These are phyloP conservation scores for Dimargaris cristalligena DNA, from an alignment of 192 early-diverging fungal genomes.

Conservation along the genomic window DNA sequence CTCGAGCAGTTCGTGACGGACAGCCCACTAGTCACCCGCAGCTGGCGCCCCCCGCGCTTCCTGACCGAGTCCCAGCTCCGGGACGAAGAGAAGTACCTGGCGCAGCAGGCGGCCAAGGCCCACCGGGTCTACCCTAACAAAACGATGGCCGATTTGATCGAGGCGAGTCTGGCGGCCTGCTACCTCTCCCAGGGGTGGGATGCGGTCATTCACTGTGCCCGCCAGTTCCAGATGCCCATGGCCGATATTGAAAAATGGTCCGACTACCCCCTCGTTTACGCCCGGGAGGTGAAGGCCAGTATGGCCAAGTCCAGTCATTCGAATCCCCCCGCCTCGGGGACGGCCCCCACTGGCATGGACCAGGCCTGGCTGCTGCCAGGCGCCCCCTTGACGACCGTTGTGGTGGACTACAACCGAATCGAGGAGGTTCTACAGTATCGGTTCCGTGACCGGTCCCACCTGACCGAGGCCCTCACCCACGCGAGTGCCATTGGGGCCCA, in stretches of 20 bases:
- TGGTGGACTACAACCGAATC: conserved; percentile 17
- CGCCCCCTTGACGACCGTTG: neutral
- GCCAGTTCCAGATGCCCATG: conserved; percentile 18
- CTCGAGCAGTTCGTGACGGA: conserved; percentile 44
- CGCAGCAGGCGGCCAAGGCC: conserved; percentile 16
- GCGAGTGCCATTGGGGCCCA: conserved; percentile 28
- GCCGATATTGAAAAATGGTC: conserved; percentile 32
- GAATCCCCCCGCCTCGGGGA: neutral
- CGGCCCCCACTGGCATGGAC: neutral
- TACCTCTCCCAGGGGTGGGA: conserved; percentile 9
- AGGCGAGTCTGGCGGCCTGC: conserved; percentile 14
- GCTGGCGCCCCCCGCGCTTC: conserved; percentile 32
- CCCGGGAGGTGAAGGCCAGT: neutral
- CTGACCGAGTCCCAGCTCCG: conserved; percentile 15
- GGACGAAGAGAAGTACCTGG: conserved; percentile 18
- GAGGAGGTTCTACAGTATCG: conserved; percentile 35
- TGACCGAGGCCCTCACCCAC: conserved; percentile 76
- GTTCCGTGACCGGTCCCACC: conserved; percentile 46
- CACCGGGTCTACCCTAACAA: neutral
- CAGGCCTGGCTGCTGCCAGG: no score
- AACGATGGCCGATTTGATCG: conserved; percentile 13
- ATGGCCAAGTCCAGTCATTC: neutral
- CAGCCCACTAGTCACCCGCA: conserved; percentile 37
- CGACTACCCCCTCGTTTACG: conserved; percentile 23
- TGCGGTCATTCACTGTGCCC: neutral